Conservation (phyloP, 768 basidiomycete species). For the Hypholoma fasciculare region DNA sequence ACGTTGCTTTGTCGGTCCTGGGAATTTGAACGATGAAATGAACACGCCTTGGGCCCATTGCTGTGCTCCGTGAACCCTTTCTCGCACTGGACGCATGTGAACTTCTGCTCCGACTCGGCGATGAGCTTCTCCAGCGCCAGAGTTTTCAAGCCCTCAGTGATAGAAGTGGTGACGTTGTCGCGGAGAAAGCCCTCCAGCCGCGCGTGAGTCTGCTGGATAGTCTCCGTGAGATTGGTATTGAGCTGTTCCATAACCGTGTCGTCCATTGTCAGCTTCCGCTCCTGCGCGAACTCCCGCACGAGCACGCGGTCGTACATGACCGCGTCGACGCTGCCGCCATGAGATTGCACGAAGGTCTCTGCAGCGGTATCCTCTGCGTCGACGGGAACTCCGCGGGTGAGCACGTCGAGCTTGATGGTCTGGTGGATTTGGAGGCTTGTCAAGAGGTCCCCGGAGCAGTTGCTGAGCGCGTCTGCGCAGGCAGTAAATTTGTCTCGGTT, state of each 20-base stretch:
- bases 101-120: constrained; percentile 34
- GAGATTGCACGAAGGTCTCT: constrained; percentile 29
- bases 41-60: constrained; percentile 38
- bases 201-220: constrained; percentile 29
- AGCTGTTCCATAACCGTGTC: constrained; percentile 42
- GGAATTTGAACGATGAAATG: constrained; percentile 35
- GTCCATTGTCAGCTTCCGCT: constrained; percentile 35
- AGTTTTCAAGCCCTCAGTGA: constrained; percentile 34
- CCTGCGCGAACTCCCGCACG: constrained; percentile 35
- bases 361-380: constrained; percentile 37
- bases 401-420: constrained; percentile 33
- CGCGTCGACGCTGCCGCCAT: constrained; percentile 36
- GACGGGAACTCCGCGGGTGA: constrained; percentile 34
- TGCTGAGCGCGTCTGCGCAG: constrained; percentile 30
- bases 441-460: constrained; percentile 35
- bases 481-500: constrained; percentile 36
- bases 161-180: constrained; percentile 32
- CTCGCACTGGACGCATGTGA: constrained; percentile 39
- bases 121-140: constrained; percentile 32
- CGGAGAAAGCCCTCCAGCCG: constrained; percentile 30
- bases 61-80: constrained; percentile 31
- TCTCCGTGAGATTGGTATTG: constrained; percentile 32
- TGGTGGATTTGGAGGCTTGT: constrained; percentile 43
- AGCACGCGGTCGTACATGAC: constrained; percentile 34
- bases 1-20: constrained; percentile 28